Percentiles rank a stretch among this genome's conserved stretches.
Conservation (phyloP, 495 filamentous ascomycete genomes). For the Neurospora sp. region DNA sequence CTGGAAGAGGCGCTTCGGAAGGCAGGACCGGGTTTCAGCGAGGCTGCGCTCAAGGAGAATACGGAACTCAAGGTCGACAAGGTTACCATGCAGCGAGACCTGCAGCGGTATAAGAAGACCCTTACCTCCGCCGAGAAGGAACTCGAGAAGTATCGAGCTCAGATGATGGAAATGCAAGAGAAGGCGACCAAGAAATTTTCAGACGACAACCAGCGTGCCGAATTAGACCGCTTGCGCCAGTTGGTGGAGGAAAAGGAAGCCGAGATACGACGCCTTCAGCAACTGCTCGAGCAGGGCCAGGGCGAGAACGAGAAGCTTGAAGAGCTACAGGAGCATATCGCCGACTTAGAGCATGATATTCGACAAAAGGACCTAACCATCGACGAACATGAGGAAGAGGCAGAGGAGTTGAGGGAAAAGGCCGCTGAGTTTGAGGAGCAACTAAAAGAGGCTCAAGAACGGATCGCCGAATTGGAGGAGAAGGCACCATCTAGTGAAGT, state of each 20-base stretch:
- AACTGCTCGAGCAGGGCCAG: constrained; percentile 40
- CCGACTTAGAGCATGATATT: constrained; percentile 47
- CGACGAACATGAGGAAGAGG: constrained; percentile 33
- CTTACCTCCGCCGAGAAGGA: constrained; percentile 69
- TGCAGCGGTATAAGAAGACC: constrained; percentile 72
- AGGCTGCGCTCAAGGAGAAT: constrained; percentile 82
- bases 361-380: constrained; percentile 42
- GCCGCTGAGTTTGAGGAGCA: constrained; percentile 42
- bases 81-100: constrained; percentile 76
- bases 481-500: constrained; percentile 43
- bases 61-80: constrained; percentile 89
- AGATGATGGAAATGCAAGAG: constrained; percentile 69
- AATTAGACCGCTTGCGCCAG: constrained; percentile 47
- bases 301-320: constrained; percentile 33
- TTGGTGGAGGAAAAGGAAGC: constrained; percentile 38
- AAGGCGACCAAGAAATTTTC: constrained; percentile 65
- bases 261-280: constrained; percentile 43
- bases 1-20: constrained; percentile 72
- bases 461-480: constrained; percentile 52
- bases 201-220: constrained; percentile 49
- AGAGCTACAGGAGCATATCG: constrained; percentile 50
- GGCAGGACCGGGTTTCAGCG: constrained; percentile 76
- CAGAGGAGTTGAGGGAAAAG: constrained; percentile 35
- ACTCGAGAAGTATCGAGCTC: constrained; percentile 63
- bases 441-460: constrained; percentile 46